These are phyloP conservation scores for Sapria himalayana DNA, from an alignment of 345 rosid genomes.

Conservation along the genomic window DNA sequence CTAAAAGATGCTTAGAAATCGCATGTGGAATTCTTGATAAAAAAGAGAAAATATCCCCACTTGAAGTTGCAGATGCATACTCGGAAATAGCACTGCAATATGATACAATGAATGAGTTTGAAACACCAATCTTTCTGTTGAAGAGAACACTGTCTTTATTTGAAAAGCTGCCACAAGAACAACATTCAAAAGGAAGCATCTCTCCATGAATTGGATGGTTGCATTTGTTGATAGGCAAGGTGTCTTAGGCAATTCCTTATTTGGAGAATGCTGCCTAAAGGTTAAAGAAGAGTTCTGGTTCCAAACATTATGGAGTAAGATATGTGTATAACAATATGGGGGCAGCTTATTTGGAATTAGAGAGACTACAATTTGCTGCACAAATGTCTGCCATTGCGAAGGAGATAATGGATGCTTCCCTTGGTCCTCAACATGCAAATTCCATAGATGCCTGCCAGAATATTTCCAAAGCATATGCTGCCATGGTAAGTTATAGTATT, in stretches of 20 bases:
- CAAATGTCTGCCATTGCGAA: constrained; percentile 88
- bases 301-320: constrained; percentile 84
- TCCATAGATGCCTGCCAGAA: constrained; percentile 84
- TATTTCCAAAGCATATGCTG: constrained; percentile 67
- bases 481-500: constrained; percentile 54
- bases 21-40: constrained; percentile 67
- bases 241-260: constrained; percentile 63
- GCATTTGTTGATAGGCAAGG: constrained; percentile 62
- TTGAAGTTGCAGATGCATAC: constrained; percentile 76
- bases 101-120: constrained; percentile 72
- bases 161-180: constrained; percentile 75
- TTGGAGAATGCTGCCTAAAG: constrained; percentile 74
- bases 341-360: constrained; percentile 80
- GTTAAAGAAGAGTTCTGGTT: constrained; percentile 71
- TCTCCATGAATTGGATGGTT: constrained; percentile 91
- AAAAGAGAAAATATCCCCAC: constrained; percentile 37
- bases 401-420: constrained; percentile 83
- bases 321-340: constrained; percentile 87
- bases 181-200: constrained; percentile 70
- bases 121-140: constrained; percentile 49
- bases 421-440: constrained; percentile 82
- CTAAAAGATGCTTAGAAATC: constrained; percentile 60
- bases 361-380: constrained; percentile 81
- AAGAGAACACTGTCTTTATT: constrained; percentile 54
- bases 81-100: constrained; percentile 82